Evolutionary conservation across 2,329 filamentous ascomycete species (phyloP), one percentile per base, ranked within the genome.

Genomic region (Cladosporium sp.): DNA sequence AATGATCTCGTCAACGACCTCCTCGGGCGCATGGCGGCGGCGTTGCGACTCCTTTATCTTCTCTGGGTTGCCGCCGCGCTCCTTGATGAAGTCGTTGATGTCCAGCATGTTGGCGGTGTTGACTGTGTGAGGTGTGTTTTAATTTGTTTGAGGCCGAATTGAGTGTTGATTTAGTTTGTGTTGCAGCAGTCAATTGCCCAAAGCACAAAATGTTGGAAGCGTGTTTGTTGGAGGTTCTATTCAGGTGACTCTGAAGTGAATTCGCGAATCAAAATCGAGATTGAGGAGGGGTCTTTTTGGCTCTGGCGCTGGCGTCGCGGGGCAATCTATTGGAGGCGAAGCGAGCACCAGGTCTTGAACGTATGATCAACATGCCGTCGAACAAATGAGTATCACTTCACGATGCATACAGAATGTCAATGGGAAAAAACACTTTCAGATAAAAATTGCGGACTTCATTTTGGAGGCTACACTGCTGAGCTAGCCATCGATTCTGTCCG

Each of bases 41-140:
- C 90, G 87, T 81, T 99, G 95, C 70, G 91, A 95, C 79, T 97
- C 92, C 78, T 91, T 91, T 79, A 99, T 95, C 82, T 89, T 89
- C 76, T 96, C 90, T 18, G 93, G 92, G 81, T 98, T 88, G 72
- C 95, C 95, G 71, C 94, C 95, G 73, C 93, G 91, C 79, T 97
- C 92, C 76, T 86, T 76, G 73, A 84, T 83, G 75, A 84, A 84
- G 74, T 84, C 82, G 74, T 83, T 81, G 66, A 82, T 77, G 74
- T 80, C 79, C 66, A 81, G 67, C 78, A 80, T 80, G 36, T 60
- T 69, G 67, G 53, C 51, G 65, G 43, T 61, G 63, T 43, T 59
- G 46, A 2, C 2, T 43, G 18, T 43, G 36, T 43, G 18, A 10
- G n/a, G 36, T 43, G 36, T 7, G 36, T n/a, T 43, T 43, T 2